A percentile compares a stretch with the other conserved stretches of the same genome.
Evolutionary conservation across 78 protist genomes (phyloP).

Genomic region (Cyanophora paradoxa): DNA sequence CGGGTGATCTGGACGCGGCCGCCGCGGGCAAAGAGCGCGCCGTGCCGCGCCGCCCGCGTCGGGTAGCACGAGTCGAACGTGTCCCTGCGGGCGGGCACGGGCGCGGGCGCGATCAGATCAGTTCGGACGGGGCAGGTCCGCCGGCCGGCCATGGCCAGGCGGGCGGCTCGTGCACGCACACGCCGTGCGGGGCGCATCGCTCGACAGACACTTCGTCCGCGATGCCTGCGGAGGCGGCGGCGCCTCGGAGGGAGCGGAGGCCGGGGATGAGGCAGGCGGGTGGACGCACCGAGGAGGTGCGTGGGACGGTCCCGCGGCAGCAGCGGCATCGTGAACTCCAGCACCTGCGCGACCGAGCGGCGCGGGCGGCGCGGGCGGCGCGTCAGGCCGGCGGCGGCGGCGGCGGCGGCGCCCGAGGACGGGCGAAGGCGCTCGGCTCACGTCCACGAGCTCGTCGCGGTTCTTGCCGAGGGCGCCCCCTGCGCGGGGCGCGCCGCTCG

Average conservation of each 20-base stretch:
- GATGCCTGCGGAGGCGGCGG: background rate
- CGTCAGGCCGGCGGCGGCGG: background rate
- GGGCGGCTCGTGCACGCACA: background rate
- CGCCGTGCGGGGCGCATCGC: background rate
- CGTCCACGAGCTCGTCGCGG: background rate
- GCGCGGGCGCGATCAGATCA: no score
- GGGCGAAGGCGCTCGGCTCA: background rate
- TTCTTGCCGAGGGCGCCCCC: background rate
- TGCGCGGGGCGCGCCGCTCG: background rate
- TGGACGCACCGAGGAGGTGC: conserved; percentile 9
- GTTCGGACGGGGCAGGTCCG: no score
- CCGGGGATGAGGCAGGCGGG: no score
- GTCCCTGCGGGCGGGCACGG: conserved; percentile 4
- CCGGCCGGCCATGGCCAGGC: background rate
- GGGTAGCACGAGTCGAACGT: conserved; percentile 39
- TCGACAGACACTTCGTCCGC: background rate
- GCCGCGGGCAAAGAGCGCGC: background rate
- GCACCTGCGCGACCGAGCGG: no score
- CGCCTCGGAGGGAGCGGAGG: background rate
- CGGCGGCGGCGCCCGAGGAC: background rate
- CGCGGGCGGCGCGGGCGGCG: no score
- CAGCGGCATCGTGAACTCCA: background rate
- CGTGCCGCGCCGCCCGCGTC: conserved; percentile 16
- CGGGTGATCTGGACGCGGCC: background rate
- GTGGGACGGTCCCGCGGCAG: background rate